Base-by-base conservation (phyloP, 2,329 filamentous ascomycete genomes). In the Didymella exigua region DNA sequence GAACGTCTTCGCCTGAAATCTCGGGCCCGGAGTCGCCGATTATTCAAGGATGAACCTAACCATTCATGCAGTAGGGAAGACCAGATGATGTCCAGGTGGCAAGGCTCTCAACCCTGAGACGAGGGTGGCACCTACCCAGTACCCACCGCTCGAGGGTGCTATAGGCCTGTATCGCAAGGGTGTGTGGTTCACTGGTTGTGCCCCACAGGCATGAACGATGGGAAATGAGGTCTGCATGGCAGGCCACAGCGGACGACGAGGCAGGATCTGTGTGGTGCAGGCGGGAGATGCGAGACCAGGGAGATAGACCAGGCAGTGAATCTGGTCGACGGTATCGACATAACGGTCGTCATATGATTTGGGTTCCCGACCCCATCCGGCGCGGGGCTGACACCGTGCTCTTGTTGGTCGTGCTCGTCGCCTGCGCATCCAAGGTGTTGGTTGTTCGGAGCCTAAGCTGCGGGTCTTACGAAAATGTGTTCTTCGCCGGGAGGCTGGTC, bases 231-330 rank as follows among this genome's bases (percentile, higher is more conserved):
- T 44, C 10, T 36, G 41, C 43, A 51, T 40, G 31, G 31, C 52
- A 50, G 36, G 46, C 30, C 30, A 41, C 36, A 55, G 16, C 16
- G 29, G 45, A 26, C 43, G 37, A n/a, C 38, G 40, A 31, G 26
- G 41, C 23, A 55, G 41, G 24, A 49, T 37, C 40, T 30, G 36
- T 41, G 40, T 46, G 49, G 41, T 30, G 18, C 42, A 19, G 33
- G 34, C 58, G 55, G 51, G 58, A 56, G 55, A 56, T 56, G 55
- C 49, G 46, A 46, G 33, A 31, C 46, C 45, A 51, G 57, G 40
- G 27, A 42, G 18, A 14, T 27, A 27, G 34, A 36, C 36, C n/a
- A 18, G 27, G 27, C 8, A 45, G 41, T 36, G 16, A 27, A n/a
- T 46, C 23, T 34, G 27, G 31, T 45, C 23, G 49, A 47, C 36